Conservation (phyloP, 331 rosid species). For the Rhamnella rubrinervis region DNA sequence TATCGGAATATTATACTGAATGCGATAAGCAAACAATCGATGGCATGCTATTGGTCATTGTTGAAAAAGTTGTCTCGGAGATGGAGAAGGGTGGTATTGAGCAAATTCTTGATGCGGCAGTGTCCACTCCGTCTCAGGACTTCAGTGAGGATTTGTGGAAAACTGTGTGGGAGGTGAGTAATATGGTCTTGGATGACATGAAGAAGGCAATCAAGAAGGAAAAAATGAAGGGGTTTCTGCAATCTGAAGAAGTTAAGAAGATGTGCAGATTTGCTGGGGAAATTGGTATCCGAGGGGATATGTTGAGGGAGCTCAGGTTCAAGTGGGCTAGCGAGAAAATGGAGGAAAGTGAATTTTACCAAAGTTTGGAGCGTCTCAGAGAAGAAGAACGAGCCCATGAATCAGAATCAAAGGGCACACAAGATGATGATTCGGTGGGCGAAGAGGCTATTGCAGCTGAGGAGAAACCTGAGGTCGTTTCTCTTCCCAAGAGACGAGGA, state of each 20-base stretch:
- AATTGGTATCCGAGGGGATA: constrained; percentile 74
- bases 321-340: constrained; percentile 92
- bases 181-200: constrained; percentile 76
- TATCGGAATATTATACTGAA: constrained; percentile 42
- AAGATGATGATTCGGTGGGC: constrained; percentile 10
- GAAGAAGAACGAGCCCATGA: constrained; percentile 37
- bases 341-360: constrained; percentile 87
- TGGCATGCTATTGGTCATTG: constrained; percentile 63
- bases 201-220: constrained; percentile 70
- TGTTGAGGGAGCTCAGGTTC: constrained; percentile 85
- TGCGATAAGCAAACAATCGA: constrained; percentile 59
- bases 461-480: constrained; percentile 37
- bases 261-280: constrained; percentile 91
- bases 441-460: constrained; percentile 28
- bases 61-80: constrained; percentile 58
- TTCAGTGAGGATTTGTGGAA: constrained; percentile 91
- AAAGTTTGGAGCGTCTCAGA: constrained; percentile 51
- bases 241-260: constrained; percentile 74
- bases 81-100: constrained; percentile 53
- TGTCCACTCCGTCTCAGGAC: constrained; percentile 29
- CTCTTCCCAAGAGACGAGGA: constrained; percentile 81
- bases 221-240: constrained; percentile 76
- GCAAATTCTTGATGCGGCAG: constrained; percentile 22
- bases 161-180: constrained; percentile 88
- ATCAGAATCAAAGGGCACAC: constrained; percentile 11